Evolutionary conservation across 495 filamentous ascomycete species (phyloP).

Genomic region (Aspergillus olivimuriae): DNA sequence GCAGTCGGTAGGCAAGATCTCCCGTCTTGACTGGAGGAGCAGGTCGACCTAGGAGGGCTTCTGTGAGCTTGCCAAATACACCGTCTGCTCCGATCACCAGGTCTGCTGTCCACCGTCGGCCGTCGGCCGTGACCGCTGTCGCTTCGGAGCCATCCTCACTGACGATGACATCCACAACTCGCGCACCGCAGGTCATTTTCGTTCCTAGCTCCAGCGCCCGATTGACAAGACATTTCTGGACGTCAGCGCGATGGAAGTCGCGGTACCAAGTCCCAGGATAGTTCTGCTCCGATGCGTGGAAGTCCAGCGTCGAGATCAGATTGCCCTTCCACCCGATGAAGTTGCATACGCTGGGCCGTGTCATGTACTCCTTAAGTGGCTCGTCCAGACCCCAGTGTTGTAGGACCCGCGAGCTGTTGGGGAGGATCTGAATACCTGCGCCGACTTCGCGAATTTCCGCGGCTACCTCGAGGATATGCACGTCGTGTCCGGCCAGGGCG

Average conservation of each 20-base stretch:
- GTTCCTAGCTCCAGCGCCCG: slow-evolving; percentile 48
- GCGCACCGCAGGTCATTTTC: slow-evolving; percentile 34
- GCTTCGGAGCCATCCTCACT: slow-evolving; percentile 17
- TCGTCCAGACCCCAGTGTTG: slow-evolving; percentile 47
- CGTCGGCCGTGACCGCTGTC: slow-evolving; percentile 22
- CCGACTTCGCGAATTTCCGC: slow-evolving; percentile 47
- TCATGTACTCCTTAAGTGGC: slow-evolving; percentile 43
- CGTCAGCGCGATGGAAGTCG: slow-evolving; percentile 54
- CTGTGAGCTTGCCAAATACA: slow-evolving; percentile 40
- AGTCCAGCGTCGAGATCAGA: slow-evolving; percentile 46
- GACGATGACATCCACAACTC: slow-evolving; percentile 34
- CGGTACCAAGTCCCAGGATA: slow-evolving; percentile 50
- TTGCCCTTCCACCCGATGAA: slow-evolving; percentile 47
- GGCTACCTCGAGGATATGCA: slow-evolving; percentile 55
- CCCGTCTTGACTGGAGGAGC: slow-evolving; percentile 51
- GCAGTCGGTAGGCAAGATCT: slow-evolving; percentile 60
- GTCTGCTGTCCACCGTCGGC: slow-evolving; percentile 39
- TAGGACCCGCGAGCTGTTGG: slow-evolving; percentile 49
- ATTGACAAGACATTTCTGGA: slow-evolving; percentile 46
- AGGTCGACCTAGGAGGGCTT: slow-evolving; percentile 30
- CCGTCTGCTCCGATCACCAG: slow-evolving; percentile 55
- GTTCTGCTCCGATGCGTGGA: slow-evolving; percentile 32
- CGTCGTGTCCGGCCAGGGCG: slow-evolving; percentile 52
- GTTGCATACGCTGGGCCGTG: slow-evolving; percentile 46
- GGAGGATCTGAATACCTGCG: slow-evolving; percentile 50